phyloP scores from a whole-genome alignment of 371 early-diverging fungal genomes.

The Mortierella sp. region DNA sequence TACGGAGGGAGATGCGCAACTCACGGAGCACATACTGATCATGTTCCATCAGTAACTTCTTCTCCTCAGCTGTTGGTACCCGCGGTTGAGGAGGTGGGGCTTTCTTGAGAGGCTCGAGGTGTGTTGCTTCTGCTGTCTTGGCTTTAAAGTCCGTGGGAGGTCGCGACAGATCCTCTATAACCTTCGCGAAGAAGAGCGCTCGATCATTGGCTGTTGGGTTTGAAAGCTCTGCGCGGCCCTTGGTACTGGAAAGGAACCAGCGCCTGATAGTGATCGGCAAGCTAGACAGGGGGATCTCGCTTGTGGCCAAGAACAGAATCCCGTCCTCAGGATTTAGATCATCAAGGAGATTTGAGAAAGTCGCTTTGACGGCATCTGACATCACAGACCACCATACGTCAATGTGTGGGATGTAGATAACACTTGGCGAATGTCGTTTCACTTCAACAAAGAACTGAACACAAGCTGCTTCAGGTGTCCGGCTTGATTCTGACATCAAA shows the following conservation, averaged over 20 bases:
- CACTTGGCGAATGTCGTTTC: slow-evolving; percentile 63
- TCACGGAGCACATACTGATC: slow-evolving; percentile 60
- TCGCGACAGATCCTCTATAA: slow-evolving; percentile 35
- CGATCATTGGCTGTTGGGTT: slow-evolving; percentile 10
- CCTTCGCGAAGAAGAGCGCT: slow-evolving; percentile 16
- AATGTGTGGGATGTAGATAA: slow-evolving; percentile 62
- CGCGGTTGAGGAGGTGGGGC: slow-evolving; percentile 61
- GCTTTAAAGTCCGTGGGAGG: slow-evolving; percentile 33
- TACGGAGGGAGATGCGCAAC: slow-evolving; percentile 60
- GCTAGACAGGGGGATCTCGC: slow-evolving; percentile 54
- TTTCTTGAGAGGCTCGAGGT: slow-evolving; percentile 43
- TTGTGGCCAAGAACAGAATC: slow-evolving; percentile 64
- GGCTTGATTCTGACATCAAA: slow-evolving; percentile 51
- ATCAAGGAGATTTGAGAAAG: slow-evolving; percentile 57
- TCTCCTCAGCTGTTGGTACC: slow-evolving; percentile 57
- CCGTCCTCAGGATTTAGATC: slow-evolving; percentile 60
- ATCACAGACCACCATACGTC: slow-evolving; percentile 60
- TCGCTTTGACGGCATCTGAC: slow-evolving; percentile 53
- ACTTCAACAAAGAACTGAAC: slow-evolving; percentile 62
- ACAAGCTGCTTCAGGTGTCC: slow-evolving; percentile 59
- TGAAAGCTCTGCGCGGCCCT: slow-evolving; percentile 26
- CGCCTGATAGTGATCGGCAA: slow-evolving; percentile 39
- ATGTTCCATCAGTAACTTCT: slow-evolving; percentile 55
- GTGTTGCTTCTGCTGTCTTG: slow-evolving; percentile 6
- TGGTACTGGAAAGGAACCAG: slow-evolving; percentile 50